These are phyloP conservation scores for Nymphaea thermarum DNA, from an alignment of 164 flowering plant species.

Conservation along the genomic window DNA sequence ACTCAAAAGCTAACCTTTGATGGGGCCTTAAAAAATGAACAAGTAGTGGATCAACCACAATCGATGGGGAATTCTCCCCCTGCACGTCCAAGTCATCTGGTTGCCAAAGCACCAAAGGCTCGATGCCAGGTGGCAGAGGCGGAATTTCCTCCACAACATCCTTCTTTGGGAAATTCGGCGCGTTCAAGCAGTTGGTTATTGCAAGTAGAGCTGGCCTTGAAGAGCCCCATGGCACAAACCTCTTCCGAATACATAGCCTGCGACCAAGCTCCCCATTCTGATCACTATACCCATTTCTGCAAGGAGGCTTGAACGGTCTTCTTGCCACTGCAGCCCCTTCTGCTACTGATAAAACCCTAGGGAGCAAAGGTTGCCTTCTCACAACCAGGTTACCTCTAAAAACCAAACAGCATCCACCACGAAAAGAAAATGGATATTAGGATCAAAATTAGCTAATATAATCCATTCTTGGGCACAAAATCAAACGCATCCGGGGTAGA, in stretches of 20 bases:
- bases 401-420: background rate
- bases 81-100: constrained; percentile 46
- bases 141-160: constrained; percentile 35
- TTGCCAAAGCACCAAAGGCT: constrained; percentile 87
- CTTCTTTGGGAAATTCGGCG: constrained; percentile 17
- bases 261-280: constrained; percentile 47
- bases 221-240: constrained; percentile 97
- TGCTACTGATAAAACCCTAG: constrained; percentile 71
- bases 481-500: background rate
- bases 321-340: constrained; percentile 80
- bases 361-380: constrained; percentile 71
- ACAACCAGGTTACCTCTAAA: constrained; percentile 84
- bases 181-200: constrained; percentile 25
- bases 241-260: constrained; percentile 74
- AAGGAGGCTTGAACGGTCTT: constrained; percentile 91
- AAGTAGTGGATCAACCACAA: constrained; percentile 74
- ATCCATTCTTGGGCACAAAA: background rate
- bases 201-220: constrained; percentile 42
- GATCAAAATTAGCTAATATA: background rate
- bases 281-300: constrained; percentile 35
- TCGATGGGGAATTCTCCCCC: constrained; percentile 15
- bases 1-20: constrained; percentile 51
- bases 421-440: background rate
- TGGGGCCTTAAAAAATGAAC: constrained; percentile 93
- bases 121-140: constrained; percentile 65